A percentile compares a stretch with the other conserved stretches of the same genome.
Conservation (phyloP, 148 eudicot genomes). For the Heliamphora exappendiculata region DNA sequence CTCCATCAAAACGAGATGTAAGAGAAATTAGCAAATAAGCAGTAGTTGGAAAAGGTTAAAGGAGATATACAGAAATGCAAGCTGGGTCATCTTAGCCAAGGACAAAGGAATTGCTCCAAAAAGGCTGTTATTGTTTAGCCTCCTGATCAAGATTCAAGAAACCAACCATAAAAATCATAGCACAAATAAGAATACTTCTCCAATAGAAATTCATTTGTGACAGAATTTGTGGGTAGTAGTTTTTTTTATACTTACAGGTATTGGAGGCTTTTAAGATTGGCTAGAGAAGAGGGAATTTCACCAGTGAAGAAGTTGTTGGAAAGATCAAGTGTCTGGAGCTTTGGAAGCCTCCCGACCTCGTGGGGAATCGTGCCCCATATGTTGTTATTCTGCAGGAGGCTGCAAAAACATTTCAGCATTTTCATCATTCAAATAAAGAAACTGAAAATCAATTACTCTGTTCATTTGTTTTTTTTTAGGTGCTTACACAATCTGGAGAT, state of each 20-base stretch:
- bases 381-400: slow-evolving; percentile 75
- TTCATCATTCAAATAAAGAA: slow-evolving; percentile 11
- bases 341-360: slow-evolving; percentile 62
- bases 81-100: slow-evolving; percentile 75
- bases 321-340: slow-evolving; percentile 69
- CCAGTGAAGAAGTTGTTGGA: slow-evolving; percentile 64
- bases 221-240: too few species aligned
- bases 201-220: too few species aligned
- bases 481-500: slow-evolving; percentile 63
- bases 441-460: background rate
- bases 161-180: background rate
- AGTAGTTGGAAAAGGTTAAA: slow-evolving; percentile 8
- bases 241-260: slow-evolving; percentile 54
- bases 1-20: too few species aligned
- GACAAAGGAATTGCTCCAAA: slow-evolving; percentile 65
- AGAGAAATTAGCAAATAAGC: background rate
- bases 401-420: slow-evolving; percentile 17
- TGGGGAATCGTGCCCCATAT: slow-evolving; percentile 67
- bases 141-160: slow-evolving; percentile 39
- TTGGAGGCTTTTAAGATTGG: slow-evolving; percentile 52
- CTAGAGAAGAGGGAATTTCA: slow-evolving; percentile 54
- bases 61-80: slow-evolving; percentile 58
- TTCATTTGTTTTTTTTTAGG: background rate
- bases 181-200: too few species aligned
- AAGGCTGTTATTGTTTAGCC: slow-evolving; percentile 84